Evolutionary conservation across 129 eudicot species (phyloP), one percentile per base, ranked within the genome.

Genomic region (Pittosporum tobira): DNA sequence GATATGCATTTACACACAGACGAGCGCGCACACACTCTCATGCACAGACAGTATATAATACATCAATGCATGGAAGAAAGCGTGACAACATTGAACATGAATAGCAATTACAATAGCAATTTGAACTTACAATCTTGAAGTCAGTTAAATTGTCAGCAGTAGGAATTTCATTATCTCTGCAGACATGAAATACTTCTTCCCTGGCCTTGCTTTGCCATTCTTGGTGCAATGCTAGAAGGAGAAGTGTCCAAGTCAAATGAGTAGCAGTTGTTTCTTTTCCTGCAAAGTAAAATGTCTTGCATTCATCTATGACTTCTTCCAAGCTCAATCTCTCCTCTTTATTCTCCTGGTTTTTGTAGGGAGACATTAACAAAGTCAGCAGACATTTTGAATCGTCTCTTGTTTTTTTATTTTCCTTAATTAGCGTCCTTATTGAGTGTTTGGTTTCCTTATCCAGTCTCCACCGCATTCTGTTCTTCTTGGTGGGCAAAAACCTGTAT

Each of bases 401-500:
- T 36, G 64, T 30, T n/a, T 58, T 73, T 26, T 40, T 38, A 59
- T 57, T 73, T 22, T 63, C 76, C 52, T 68, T 46, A 14, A 85
- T 73, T 65, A 89, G n/a, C 19, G 21, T 65, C 68, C 63, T 75
- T 57, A 89, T 73, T 3, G 83, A 65, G 22, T 70, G 71, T 10
- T 74, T 73, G 9, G 93, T 89, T 71, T 89, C 95, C 51, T 66
- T 70, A 21, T 85, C 88, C 34, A 89, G 79, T 42, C 73, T 82
- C 88, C 80, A 66, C 66, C 84, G 71, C 67, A 73, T 42, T 69
- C 66, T 68, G 70, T 89, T 89, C 57, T 63, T 79, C 85, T 79
- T 77, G 19, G 97, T 89, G 1, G 97, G 97, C 57, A 89, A 38
- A 69, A 81, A 88, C 79, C 96, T 88, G 77, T 61, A 66, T 23